These are phyloP conservation scores for Fraxinus angustifolia DNA, from an alignment of 305 asterid genomes.

Conservation along the genomic window DNA sequence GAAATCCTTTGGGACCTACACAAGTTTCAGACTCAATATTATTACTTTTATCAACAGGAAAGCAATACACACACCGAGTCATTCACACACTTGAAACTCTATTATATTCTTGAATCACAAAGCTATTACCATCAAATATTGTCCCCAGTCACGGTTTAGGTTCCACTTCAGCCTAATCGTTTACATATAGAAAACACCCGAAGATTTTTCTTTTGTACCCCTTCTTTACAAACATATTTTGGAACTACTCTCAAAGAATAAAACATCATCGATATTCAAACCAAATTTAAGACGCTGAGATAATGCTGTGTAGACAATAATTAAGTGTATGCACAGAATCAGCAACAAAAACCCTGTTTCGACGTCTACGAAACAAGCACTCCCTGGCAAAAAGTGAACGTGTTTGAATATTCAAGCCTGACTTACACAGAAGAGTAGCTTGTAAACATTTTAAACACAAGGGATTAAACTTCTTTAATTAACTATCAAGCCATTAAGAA, in stretches of 20 bases:
- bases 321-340: not conserved
- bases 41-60: not conserved
- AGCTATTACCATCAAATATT: not conserved
- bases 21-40: not conserved
- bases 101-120: not conserved
- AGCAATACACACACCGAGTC: not conserved
- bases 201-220: not conserved
- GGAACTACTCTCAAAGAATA: not conserved
- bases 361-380: not conserved
- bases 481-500: not conserved
- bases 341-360: not conserved
- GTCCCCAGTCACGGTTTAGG: not conserved
- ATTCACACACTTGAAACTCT: not conserved
- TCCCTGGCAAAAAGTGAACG: not conserved
- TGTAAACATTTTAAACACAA: not conserved
- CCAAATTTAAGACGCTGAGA: not conserved
- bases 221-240: not conserved
- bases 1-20: constrained; percentile 73
- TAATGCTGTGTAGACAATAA: not conserved
- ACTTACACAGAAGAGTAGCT: not conserved
- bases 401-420: not conserved
- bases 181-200: not conserved
- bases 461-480: not conserved
- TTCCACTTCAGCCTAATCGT: not conserved
- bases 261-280: not conserved